Percentiles rank a stretch among this genome's conserved stretches.
phyloP scores from a whole-genome alignment of 2,329 filamentous ascomycete species.

The Ophiostoma ulmi region DNA sequence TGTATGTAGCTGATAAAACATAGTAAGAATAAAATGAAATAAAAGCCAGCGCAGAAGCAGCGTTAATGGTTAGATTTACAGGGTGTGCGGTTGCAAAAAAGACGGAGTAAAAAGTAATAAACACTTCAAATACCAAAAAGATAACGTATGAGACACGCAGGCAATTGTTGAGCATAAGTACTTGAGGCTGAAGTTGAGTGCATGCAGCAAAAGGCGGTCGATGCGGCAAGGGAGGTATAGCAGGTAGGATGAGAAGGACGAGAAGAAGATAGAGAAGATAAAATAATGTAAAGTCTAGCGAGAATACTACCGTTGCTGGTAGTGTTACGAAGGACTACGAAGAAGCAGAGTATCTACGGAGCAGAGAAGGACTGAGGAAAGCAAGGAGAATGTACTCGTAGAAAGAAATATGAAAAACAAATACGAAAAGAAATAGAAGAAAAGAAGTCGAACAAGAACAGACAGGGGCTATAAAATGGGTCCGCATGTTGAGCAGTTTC shows the following conservation, averaged over 20 bases:
- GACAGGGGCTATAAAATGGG: neutral
- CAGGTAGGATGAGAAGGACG: neutral
- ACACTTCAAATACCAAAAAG: neutral
- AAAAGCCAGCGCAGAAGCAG: no score
- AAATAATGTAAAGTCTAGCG: neutral
- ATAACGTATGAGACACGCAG: neutral
- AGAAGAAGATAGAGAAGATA: neutral
- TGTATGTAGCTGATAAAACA: no score
- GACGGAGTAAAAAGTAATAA: neutral
- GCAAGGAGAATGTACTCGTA: neutral
- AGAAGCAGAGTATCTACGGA: no score
- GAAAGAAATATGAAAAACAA: neutral
- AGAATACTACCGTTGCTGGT: neutral
- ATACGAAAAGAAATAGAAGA: neutral
- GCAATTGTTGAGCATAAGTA: neutral
- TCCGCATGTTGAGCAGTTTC: neutral
- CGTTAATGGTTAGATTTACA: no score
- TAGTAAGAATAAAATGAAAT: neutral
- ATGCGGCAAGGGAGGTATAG: neutral
- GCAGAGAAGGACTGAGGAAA: neutral
- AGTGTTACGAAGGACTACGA: neutral
- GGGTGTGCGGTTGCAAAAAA: neutral
- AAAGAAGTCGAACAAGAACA: neutral
- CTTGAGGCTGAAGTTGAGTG: neutral
- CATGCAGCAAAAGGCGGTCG: slow-evolving; percentile 3